phyloP scores from a whole-genome alignment of 805 yeast species.

The Myxozyma vanderwaltii region DNA sequence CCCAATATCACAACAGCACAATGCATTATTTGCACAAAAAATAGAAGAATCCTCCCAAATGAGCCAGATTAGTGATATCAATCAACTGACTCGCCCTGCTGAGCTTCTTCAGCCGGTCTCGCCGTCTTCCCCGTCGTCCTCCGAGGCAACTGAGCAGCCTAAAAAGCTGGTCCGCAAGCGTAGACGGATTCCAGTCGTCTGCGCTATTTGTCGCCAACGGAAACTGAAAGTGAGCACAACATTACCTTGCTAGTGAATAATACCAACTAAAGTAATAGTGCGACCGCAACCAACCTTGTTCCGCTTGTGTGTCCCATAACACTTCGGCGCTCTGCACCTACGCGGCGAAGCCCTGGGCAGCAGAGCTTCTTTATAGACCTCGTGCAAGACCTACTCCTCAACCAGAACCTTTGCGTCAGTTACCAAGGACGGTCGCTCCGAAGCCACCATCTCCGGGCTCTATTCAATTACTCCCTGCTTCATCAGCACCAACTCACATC shows the following conservation, averaged over 20 bases:
- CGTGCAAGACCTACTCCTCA: neutral
- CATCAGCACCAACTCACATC: too few species aligned
- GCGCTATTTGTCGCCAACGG: slow-evolving; percentile 34
- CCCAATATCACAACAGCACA: neutral
- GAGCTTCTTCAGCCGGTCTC: neutral
- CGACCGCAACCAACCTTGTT: slow-evolving; percentile 31
- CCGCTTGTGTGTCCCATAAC: slow-evolving; percentile 27
- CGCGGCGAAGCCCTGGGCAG: slow-evolving; percentile 26
- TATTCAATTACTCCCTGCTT: too few species aligned
- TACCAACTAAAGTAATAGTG: slow-evolving; percentile 13
- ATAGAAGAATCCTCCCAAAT: too few species aligned
- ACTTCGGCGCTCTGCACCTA: slow-evolving; percentile 27
- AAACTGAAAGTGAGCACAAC: slow-evolving; percentile 28
- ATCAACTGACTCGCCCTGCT: neutral
- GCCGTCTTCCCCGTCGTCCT: neutral
- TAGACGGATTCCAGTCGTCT: slow-evolving; percentile 31
- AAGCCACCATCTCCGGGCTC: neutral
- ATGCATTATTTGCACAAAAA: neutral
- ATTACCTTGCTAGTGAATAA: neutral
- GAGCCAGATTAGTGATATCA: too few species aligned
- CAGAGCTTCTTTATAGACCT: slow-evolving; percentile 14
- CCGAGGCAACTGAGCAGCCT: neutral
- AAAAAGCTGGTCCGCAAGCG: slow-evolving; percentile 18
- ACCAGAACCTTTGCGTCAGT: neutral
- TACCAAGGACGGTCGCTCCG: neutral